A percentile compares a stretch with the other conserved stretches of the same genome.
These are phyloP conservation scores for Ceratocystis variospora DNA, from an alignment of 2,329 filamentous ascomycete species.

Conservation along the genomic window DNA sequence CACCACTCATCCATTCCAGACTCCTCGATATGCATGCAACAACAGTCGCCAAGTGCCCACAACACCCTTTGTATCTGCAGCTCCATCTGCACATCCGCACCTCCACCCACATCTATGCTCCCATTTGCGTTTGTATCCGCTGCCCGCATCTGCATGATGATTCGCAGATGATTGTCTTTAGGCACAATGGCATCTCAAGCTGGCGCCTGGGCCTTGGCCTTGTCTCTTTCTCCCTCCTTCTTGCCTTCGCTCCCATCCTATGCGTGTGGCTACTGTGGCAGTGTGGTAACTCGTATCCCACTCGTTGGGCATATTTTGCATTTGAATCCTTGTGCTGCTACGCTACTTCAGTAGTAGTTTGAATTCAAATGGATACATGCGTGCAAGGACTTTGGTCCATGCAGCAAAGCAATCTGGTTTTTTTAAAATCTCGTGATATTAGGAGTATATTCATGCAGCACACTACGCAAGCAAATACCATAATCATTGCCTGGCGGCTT, in stretches of 20 bases:
- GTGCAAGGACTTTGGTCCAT: constrained; percentile 15
- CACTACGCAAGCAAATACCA: background rate
- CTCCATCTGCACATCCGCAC: background rate
- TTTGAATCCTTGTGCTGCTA: too few relatives aligned
- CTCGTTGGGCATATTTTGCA: background rate
- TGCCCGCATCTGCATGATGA: constrained; percentile 5
- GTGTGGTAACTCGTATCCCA: background rate
- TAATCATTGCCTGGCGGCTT: too few relatives aligned
- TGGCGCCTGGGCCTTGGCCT: constrained; percentile 3
- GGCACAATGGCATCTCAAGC: constrained; percentile 3
- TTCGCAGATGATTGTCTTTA: constrained; percentile 8
- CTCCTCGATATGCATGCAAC: background rate
- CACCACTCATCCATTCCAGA: background rate
- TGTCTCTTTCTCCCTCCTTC: background rate
- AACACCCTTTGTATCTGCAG: background rate
- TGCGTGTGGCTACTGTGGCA: background rate
- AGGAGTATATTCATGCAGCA: background rate
- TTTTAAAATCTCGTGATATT: background rate
- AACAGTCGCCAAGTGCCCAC: background rate
- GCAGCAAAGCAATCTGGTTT: too few relatives aligned
- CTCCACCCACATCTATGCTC: background rate
- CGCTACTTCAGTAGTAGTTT: too few relatives aligned
- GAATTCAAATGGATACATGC: background rate
- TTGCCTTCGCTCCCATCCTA: background rate
- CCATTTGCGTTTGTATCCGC: background rate